A percentile compares a stretch with the other conserved stretches of the same genome.
These are phyloP conservation scores for Sarcomyxa edulis DNA, from an alignment of 768 basidiomycete genomes.

Conservation along the genomic window DNA sequence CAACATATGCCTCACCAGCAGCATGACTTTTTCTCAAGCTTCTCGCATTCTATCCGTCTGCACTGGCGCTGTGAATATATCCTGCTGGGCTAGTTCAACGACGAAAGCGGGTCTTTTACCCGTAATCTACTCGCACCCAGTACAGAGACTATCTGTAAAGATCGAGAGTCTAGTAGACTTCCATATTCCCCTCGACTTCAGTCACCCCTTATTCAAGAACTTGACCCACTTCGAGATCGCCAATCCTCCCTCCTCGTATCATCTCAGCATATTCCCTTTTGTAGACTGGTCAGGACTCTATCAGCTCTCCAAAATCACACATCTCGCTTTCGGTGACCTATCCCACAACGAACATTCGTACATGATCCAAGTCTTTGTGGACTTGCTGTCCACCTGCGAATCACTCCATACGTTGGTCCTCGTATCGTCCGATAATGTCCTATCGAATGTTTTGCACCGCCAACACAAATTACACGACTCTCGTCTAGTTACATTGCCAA, in stretches of 20 bases:
- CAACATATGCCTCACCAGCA: conserved; percentile 18
- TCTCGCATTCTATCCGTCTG: conserved; percentile 19
- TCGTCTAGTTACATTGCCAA: too few relatives aligned
- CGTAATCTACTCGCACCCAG: conserved; percentile 5
- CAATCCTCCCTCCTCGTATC: conserved; percentile 15
- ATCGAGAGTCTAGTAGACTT: too few relatives aligned
- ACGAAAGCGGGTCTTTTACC: conserved; percentile 4
- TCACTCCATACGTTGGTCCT: too few relatives aligned
- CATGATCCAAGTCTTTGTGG: too few relatives aligned
- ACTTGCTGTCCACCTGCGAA: too few relatives aligned
- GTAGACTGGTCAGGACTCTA: conserved; percentile 13
- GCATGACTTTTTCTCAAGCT: conserved; percentile 14
- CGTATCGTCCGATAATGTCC: too few relatives aligned
- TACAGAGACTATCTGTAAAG: conserved; percentile 19
- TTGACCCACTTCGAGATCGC: conserved; percentile 25
- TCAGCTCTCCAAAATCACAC: conserved; percentile 22
- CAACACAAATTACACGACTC: too few relatives aligned
- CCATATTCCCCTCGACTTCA: conserved; percentile 1
- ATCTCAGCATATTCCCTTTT: too few relatives aligned
- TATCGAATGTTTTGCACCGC: too few relatives aligned
- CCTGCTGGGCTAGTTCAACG: too few relatives aligned
- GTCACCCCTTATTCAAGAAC: conserved; percentile 13
- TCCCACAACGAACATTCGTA: too few relatives aligned
- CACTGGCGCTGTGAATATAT: conserved; percentile 16
- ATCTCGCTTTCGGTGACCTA: conserved; percentile 26